These are phyloP conservation scores for Poronia punctata DNA, from an alignment of 495 filamentous ascomycete genomes.

Conservation along the genomic window DNA sequence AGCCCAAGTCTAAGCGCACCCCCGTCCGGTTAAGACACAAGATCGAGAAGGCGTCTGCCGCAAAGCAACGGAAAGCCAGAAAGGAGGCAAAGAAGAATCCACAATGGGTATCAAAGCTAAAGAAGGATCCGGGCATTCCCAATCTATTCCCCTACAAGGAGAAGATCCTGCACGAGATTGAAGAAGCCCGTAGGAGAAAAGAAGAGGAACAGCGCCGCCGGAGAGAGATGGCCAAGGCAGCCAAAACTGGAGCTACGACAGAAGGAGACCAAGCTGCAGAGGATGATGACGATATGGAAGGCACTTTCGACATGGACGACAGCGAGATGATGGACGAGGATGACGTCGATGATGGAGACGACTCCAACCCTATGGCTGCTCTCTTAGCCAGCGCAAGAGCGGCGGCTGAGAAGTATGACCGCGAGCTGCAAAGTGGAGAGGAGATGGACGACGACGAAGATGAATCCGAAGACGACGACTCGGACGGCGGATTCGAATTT, in stretches of 20 bases:
- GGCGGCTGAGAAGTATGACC: constrained; percentile 75
- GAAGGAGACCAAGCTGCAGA: constrained; percentile 37
- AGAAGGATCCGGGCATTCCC: constrained; percentile 96
- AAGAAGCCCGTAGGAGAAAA: constrained; percentile 74
- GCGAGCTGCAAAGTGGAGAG: constrained; percentile 48
- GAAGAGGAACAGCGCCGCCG: constrained; percentile 66
- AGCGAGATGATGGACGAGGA: constrained; percentile 43
- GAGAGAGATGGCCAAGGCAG: constrained; percentile 63
- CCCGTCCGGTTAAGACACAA: constrained; percentile 86
- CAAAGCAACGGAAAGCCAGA: constrained; percentile 81
- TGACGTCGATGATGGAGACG: constrained; percentile 42
- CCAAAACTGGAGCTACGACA: constrained; percentile 35
- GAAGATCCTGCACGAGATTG: constrained; percentile 85
- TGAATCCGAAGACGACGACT: constrained; percentile 46
- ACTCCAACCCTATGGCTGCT: constrained; percentile 83
- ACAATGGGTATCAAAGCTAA: constrained; percentile 84
- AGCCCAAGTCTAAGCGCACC: constrained; percentile 88
- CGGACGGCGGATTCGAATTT: constrained; percentile 42
- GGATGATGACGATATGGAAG: constrained; percentile 39
- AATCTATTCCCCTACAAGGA: constrained; percentile 98
- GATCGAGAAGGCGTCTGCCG: constrained; percentile 87
- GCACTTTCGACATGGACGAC: constrained; percentile 30
- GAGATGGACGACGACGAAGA: constrained; percentile 56
- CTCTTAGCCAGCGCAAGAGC: constrained; percentile 83
- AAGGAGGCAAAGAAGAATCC: constrained; percentile 94